These are phyloP conservation scores for Pyropia yezoensis DNA, from an alignment of 23 red algal genomes.

Conservation along the genomic window DNA sequence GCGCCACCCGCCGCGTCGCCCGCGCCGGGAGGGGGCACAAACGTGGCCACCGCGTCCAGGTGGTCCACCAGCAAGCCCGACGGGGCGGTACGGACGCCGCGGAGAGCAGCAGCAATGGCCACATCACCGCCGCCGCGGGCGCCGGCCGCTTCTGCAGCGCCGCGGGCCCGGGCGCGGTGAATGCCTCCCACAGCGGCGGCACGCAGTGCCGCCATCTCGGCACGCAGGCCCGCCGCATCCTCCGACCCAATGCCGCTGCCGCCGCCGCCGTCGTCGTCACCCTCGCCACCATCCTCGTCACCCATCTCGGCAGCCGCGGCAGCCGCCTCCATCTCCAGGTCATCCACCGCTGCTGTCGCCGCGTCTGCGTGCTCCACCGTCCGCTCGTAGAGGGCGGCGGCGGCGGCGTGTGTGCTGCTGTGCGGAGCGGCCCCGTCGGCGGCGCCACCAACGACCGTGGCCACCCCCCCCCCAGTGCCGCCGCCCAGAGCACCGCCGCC, in stretches of 20 bases:
- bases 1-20: slow-evolving; percentile 6
- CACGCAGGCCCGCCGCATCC: neutral
- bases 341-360: slow-evolving; percentile 22
- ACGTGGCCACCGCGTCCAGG: slow-evolving; percentile 34
- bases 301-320: slow-evolving; percentile 23
- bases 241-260: neutral
- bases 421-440: no score
- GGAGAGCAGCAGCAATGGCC: neutral
- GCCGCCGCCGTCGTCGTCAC: slow-evolving; percentile 9
- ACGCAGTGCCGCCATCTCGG: slow-evolving; percentile 5
- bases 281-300: slow-evolving; percentile 8
- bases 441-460: no score
- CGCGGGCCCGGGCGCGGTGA: no score
- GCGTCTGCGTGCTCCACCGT: slow-evolving; percentile 23
- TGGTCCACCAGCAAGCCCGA: slow-evolving; percentile 39
- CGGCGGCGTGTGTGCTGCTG: slow-evolving; percentile 14
- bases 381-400: slow-evolving; percentile 41
- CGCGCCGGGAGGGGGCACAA: neutral
- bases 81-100: neutral
- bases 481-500: no score
- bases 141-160: no score
- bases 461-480: no score
- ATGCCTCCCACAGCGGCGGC: no score
- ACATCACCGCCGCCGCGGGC: no score
- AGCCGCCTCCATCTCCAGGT: slow-evolving; percentile 20